Evolutionary conservation across 768 basidiomycete species (phyloP).

Genomic region (Lactarius quietus): DNA sequence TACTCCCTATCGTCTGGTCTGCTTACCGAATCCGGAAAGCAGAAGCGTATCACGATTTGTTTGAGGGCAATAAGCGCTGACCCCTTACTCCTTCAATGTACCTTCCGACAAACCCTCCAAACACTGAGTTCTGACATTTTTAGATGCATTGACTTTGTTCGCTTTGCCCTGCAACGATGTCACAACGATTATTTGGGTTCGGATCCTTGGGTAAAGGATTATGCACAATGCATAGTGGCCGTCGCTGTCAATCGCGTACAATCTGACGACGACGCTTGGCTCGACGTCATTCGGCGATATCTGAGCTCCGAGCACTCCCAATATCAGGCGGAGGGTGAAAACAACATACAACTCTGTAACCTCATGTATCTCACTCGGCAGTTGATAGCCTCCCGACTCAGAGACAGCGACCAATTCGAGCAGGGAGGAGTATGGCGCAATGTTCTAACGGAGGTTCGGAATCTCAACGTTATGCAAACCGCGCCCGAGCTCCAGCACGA

Average conservation of each 20-base stretch:
- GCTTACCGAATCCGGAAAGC: not conserved
- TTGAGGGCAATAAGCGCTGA: not conserved
- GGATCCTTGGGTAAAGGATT: not conserved
- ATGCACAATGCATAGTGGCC: conserved; percentile 12
- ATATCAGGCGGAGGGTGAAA: not conserved
- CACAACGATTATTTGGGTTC: not conserved
- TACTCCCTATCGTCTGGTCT: not conserved
- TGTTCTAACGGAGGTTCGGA: not conserved
- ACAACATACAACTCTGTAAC: conserved; percentile 1
- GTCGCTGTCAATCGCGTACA: conserved; percentile 3
- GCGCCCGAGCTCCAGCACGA: not conserved
- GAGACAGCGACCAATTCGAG: conserved; percentile 1
- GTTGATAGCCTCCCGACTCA: not conserved
- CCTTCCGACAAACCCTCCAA: not conserved
- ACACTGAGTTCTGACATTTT: not conserved
- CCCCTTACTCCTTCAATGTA: not conserved
- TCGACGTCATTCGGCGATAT: not conserved
- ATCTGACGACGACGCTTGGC: not conserved
- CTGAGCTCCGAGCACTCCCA: not conserved
- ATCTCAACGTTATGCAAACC: not conserved
- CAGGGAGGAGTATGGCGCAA: not conserved
- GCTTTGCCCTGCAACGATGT: not conserved
- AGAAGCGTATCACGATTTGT: not conserved
- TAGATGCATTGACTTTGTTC: not conserved
- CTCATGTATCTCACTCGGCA: not conserved